Percentiles rank a stretch among this genome's conserved stretches.
These are phyloP conservation scores for Naganishia sp. DNA, from an alignment of 1,284 basidiomycete species.

Conservation along the genomic window DNA sequence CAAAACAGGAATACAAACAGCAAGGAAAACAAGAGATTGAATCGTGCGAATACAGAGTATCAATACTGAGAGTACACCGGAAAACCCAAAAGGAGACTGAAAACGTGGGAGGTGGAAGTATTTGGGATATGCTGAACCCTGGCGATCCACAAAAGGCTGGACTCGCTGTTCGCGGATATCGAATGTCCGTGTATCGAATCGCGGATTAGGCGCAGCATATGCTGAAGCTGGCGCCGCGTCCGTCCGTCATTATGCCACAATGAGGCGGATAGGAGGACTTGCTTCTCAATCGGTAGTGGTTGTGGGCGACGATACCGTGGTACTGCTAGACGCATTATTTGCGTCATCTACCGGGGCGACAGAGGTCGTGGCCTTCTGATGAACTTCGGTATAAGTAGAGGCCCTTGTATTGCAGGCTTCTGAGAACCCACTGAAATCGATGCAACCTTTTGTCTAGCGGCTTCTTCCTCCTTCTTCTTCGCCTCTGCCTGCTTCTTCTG, in stretches of 20 bases:
- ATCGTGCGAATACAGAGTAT: no score
- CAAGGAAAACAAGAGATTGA: not conserved
- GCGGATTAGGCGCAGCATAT: no score
- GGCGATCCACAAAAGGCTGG: not conserved
- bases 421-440: constrained; percentile 2
- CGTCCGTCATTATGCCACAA: no score
- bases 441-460: constrained; percentile 4
- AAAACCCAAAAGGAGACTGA: constrained; percentile 8
- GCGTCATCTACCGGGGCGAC: constrained; percentile 6
- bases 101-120: not conserved
- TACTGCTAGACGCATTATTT: not conserved
- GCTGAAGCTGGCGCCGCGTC: no score
- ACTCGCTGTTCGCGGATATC: not conserved
- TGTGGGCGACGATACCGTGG: not conserved
- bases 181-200: not conserved
- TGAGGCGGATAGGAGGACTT: not conserved
- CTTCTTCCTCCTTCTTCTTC: constrained; percentile 28
- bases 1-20: not conserved
- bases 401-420: not conserved
- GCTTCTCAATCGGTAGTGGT: not conserved
- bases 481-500: constrained; percentile 47
- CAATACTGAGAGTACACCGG: not conserved
- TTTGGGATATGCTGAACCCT: not conserved
- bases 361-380: constrained; percentile 4
- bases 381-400: not conserved